Conservation (phyloP, 2,329 filamentous ascomycete genomes). For the Sporothrix pseudoabietina region DNA sequence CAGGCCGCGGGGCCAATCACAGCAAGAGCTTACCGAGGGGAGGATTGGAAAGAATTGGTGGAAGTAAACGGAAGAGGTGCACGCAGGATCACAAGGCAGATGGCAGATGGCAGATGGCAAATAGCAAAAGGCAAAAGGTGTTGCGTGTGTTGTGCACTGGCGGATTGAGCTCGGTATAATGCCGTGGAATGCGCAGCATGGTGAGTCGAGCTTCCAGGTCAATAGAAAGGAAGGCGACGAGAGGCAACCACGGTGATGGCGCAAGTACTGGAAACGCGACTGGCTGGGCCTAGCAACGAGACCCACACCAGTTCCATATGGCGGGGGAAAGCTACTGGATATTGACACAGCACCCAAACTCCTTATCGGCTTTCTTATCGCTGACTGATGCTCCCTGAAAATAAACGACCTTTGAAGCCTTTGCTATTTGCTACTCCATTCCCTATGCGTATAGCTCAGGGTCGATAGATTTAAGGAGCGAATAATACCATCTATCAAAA, state of each 20-base stretch:
- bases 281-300: conserved; percentile 1
- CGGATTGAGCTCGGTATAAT: background rate
- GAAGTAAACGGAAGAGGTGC: background rate
- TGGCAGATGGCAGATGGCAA: background rate
- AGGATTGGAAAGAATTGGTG: background rate
- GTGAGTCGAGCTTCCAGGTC: background rate
- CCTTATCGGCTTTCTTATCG: background rate
- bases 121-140: too few species aligned
- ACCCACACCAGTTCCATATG: conserved; percentile 24
- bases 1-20: conserved; percentile 17
- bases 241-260: conserved; percentile 31
- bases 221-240: background rate
- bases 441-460: too few species aligned
- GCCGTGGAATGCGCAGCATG: conserved; percentile 7
- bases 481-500: too few species aligned
- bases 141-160: background rate
- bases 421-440: background rate
- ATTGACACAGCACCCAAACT: background rate
- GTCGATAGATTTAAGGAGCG: too few species aligned
- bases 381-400: background rate
- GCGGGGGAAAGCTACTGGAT: background rate
- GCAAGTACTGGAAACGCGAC: conserved; percentile 18
- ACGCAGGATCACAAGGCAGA: background rate
- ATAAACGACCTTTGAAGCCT: background rate
- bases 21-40: conserved; percentile 10